Evolutionary conservation across 805 yeast genomes (phyloP), one percentile per base, ranked within the genome.

Genomic region (Metschnikowia borealis): DNA sequence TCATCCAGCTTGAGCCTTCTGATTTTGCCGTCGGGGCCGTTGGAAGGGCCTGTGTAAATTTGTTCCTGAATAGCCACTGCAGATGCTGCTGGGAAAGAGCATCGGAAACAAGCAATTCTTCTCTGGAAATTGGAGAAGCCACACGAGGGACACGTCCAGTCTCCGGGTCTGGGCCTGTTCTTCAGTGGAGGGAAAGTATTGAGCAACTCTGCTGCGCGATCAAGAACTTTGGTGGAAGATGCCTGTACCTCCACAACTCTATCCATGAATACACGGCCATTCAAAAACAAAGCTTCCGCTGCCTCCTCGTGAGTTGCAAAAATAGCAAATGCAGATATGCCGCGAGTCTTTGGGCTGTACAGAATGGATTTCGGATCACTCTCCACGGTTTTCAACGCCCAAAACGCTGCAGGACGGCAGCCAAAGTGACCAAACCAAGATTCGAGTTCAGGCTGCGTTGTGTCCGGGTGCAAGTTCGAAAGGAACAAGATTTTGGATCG

Each of bases 121-220:
- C 97, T 80, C 69, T 91, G 97, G 70, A 91, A 91, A 67, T 91
- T 91, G 21, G 96, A 87, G 62, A 91, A 91, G 0, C 97, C 96
- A 74, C 97, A 91, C 6, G 91, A 84, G 23, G 96, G 96, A 67
- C 97, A 91, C n/a, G 87, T 88, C 97, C 97, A 91, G 65, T 91
- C 97, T 18, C 97, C 97, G 0, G 97, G 97, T 62, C 97, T 77
- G 20, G 96, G 96, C 60, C 94, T 78, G 67, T 91, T 90, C 54
- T 81, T 80, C 57, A 89, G 86, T 31, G 85, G 82, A 14, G 97
- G 96, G 69, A 91, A 91, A 3, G 95, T 89, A 0, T 88, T 78
- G 52, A 91, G 71, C 39, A 91, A 79, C 37, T 87, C 96, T 57
- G 82, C 86, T 1, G 96, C 96, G 53, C 82, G 79, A 56, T 89